These are phyloP conservation scores for Tricharina praecox DNA, from an alignment of 495 filamentous ascomycete species.

Conservation along the genomic window DNA sequence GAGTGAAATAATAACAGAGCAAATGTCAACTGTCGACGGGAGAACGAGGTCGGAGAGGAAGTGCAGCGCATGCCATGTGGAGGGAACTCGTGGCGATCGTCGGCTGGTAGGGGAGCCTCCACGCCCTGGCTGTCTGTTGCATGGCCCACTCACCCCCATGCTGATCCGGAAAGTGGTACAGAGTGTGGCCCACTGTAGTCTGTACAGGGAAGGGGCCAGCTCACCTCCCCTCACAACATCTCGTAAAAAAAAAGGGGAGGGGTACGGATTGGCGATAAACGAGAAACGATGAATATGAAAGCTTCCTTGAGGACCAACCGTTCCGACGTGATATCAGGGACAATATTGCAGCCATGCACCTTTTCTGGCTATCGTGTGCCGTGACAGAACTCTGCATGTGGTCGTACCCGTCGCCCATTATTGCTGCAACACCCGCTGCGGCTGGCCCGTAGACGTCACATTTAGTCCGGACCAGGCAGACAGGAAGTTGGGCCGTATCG, in stretches of 20 bases:
- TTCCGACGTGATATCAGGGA: slow-evolving; percentile 39
- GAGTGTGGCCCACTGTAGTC: background rate
- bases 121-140: no score
- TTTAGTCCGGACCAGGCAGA: slow-evolving; percentile 67
- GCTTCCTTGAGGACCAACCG: slow-evolving; percentile 38
- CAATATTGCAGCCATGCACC: slow-evolving; percentile 62
- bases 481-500: slow-evolving; percentile 47
- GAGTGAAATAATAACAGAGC: slow-evolving; percentile 2
- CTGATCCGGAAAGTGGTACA: slow-evolving; percentile 26
- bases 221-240: slow-evolving; percentile 1
- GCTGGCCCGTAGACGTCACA: slow-evolving; percentile 43
- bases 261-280: slow-evolving; percentile 1
- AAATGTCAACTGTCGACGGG: slow-evolving; percentile 1
- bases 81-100: slow-evolving; percentile 4
- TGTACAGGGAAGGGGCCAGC: slow-evolving; percentile 2
- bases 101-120: background rate
- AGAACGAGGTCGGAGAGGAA: slow-evolving; percentile 1
- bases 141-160: no score
- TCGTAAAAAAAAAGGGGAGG: slow-evolving; percentile 7
- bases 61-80: slow-evolving; percentile 1
- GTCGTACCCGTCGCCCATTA: slow-evolving; percentile 46
- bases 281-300: slow-evolving; percentile 5
- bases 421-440: slow-evolving; percentile 30
- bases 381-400: slow-evolving; percentile 55
- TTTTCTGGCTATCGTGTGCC: slow-evolving; percentile 54